Percentiles rank a stretch among this genome's conserved stretches.
Evolutionary conservation across 2,329 filamentous ascomycete species (phyloP).

Genomic region (Zymoseptoria pseudotritici): DNA sequence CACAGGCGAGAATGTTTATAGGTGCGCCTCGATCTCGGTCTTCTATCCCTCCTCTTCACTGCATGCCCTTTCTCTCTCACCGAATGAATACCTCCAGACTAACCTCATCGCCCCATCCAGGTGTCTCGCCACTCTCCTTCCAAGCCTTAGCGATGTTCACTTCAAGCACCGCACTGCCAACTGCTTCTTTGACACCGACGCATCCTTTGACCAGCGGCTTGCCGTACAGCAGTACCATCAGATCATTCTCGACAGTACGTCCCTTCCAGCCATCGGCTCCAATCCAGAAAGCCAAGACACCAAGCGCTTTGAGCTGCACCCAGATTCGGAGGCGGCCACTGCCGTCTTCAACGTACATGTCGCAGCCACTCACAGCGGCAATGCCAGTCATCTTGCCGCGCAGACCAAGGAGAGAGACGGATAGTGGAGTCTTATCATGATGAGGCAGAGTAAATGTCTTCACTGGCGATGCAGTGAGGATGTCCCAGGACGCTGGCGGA

Average conservation of each 20-base stretch:
- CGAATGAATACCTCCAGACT: conserved; percentile 55
- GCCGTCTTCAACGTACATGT: conserved; percentile 46
- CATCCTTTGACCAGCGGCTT: conserved; percentile 60
- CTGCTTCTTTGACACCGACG: conserved; percentile 38
- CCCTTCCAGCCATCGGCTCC: conserved; percentile 51
- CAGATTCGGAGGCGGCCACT: conserved; percentile 59
- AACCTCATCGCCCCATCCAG: conserved; percentile 75
- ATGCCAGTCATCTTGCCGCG: conserved; percentile 84
- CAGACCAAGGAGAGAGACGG: conserved; percentile 66
- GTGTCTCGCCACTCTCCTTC: conserved; percentile 61
- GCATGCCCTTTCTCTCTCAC: background rate
- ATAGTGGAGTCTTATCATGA: conserved; percentile 30
- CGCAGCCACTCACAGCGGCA: conserved; percentile 63
- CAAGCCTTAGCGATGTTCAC: conserved; percentile 73
- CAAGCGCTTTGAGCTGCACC: conserved; percentile 71
- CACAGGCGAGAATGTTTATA: background rate
- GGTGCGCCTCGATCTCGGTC: background rate
- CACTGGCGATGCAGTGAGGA: conserved; percentile 63
- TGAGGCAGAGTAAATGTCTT: conserved; percentile 42
- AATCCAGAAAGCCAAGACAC: conserved; percentile 70
- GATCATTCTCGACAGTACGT: conserved; percentile 32
- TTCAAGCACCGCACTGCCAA: conserved; percentile 56
- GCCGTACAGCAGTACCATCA: conserved; percentile 57
- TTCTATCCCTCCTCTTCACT: background rate
- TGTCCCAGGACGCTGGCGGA: conserved; percentile 10